Percentiles rank a stretch among this genome's conserved stretches.
Conservation (phyloP, 2,329 filamentous ascomycete species). For the Epichloe sibirici region DNA sequence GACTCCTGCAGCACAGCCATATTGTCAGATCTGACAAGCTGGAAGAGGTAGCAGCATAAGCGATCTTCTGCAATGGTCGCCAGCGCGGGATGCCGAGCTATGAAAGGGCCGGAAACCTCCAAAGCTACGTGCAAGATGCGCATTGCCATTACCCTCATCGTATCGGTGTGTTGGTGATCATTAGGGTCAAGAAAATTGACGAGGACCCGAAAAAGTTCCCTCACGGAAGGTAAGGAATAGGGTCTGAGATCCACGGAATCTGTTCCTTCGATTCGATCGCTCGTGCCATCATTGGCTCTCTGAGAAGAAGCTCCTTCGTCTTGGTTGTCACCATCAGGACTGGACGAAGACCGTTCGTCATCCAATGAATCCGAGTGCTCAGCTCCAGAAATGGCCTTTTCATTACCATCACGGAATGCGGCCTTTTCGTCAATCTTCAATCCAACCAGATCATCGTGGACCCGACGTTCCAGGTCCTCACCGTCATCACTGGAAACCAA, state of each 20-base stretch:
- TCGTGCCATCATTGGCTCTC: conserved; percentile 6
- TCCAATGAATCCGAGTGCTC: neutral
- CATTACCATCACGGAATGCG: conserved; percentile 3
- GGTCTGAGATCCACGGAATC: conserved; percentile 57
- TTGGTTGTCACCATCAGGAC: conserved; percentile 3
- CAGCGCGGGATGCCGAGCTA: conserved; percentile 80
- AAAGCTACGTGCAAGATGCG: conserved; percentile 95
- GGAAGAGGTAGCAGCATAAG: conserved; percentile 87
- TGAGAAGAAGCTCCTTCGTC: neutral
- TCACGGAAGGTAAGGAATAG: conserved; percentile 87
- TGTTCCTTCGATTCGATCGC: conserved; percentile 26
- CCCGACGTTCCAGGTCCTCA: conserved; percentile 52
- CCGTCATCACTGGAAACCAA: conserved; percentile 58
- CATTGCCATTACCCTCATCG: conserved; percentile 93
- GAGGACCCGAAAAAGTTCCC: conserved; percentile 85
- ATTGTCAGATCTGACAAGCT: conserved; percentile 90
- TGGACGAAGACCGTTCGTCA: neutral
- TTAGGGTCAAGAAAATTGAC: conserved; percentile 91
- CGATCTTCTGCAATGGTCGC: conserved; percentile 84
- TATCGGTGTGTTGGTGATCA: conserved; percentile 83
- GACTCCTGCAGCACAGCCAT: conserved; percentile 92
- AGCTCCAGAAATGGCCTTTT: conserved; percentile 3
- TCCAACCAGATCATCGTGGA: conserved; percentile 56
- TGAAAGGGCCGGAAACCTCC: conserved; percentile 90
- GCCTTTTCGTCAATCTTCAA: conserved; percentile 64